Evolutionary conservation across 495 filamentous ascomycete genomes (phyloP).

Genomic region (Aspergillus affinis): DNA sequence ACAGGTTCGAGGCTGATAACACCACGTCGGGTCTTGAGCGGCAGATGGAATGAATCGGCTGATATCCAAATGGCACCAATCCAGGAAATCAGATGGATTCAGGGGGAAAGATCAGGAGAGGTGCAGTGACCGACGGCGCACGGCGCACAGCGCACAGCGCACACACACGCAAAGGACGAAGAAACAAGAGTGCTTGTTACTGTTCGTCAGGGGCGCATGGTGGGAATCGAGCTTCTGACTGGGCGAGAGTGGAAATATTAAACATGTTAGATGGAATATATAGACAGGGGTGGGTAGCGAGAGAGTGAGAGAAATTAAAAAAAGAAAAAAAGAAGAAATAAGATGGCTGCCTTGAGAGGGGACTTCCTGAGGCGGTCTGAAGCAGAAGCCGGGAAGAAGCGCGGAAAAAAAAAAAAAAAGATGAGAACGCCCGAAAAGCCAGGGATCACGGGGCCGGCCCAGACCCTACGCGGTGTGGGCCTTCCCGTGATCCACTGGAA

Average conservation of each 20-base stretch:
- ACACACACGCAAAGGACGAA: background rate
- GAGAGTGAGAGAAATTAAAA: background rate
- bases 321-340: background rate
- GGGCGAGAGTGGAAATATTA: background rate
- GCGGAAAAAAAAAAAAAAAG: background rate
- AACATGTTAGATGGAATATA: background rate
- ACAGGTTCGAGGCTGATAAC: background rate
- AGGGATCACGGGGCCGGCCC: background rate
- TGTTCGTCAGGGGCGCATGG: background rate
- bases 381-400: background rate
- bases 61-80: background rate
- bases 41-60: background rate
- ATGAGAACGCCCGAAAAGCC: background rate
- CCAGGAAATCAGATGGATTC: background rate
- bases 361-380: background rate
- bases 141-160: background rate
- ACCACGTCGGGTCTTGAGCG: background rate
- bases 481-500: background rate
- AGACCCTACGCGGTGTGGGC: background rate
- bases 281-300: background rate
- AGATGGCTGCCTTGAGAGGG: background rate
- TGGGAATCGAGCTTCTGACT: background rate
- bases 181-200: background rate
- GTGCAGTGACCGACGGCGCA: background rate
- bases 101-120: background rate